A percentile compares a stretch with the other conserved stretches of the same genome.
Conservation (phyloP, 495 filamentous ascomycete genomes). For the Trichocladium antarcticum region DNA sequence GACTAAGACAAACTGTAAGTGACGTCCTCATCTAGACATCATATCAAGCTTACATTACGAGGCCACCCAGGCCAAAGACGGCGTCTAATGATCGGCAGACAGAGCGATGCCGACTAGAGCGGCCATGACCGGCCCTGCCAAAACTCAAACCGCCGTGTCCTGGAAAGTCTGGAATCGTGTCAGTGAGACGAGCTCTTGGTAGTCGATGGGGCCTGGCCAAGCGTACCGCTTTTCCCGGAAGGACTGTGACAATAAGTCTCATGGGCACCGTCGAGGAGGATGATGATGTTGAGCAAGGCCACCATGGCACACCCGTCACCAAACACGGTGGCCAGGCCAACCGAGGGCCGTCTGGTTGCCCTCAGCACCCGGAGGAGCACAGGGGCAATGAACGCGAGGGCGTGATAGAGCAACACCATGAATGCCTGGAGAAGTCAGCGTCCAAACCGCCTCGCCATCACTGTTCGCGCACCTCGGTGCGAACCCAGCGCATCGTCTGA, state of each 20-base stretch:
- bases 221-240: neutral
- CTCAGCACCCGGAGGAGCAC: conserved; percentile 2
- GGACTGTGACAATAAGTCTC: conserved; percentile 7
- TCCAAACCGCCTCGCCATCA: neutral
- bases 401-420: conserved; percentile 4
- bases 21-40: no score
- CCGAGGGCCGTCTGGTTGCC: conserved; percentile 8
- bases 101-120: neutral
- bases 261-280: conserved; percentile 3
- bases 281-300: conserved; percentile 10
- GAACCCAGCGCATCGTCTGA: conserved; percentile 5
- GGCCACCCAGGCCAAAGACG: neutral
- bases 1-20: neutral
- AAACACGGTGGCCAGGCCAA: conserved; percentile 5
- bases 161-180: neutral
- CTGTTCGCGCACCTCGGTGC: conserved; percentile 1
- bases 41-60: conserved; percentile 1
- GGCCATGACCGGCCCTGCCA: neutral
- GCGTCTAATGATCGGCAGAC: conserved; percentile 3
- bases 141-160: neutral
- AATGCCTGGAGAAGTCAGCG: conserved; percentile 1
- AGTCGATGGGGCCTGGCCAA: neutral
- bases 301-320: conserved; percentile 14
- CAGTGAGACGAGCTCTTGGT: neutral
- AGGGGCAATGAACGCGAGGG: conserved; percentile 1